Percentiles rank a stretch among this genome's conserved stretches.
phyloP scores from a whole-genome alignment of 257 asterid species.

The Primulina huaijiensis region DNA sequence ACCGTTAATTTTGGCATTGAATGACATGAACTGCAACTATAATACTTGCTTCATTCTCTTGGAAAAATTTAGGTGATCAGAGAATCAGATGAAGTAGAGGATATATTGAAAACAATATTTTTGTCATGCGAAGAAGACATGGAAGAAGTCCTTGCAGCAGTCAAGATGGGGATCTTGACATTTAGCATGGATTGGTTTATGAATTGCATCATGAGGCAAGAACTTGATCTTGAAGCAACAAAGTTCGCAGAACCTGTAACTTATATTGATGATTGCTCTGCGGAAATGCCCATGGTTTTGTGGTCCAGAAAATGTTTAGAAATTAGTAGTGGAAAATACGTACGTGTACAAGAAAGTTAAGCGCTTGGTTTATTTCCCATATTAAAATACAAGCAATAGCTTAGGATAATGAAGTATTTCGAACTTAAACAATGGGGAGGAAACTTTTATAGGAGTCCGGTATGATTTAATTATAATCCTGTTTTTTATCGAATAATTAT shows the following conservation, averaged over 20 bases:
- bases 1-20: no score
- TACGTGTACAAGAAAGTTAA: no score
- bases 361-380: no score
- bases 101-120: slow-evolving; percentile 48
- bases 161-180: slow-evolving; percentile 59
- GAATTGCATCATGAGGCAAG: slow-evolving; percentile 84
- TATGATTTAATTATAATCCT: no score
- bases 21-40: no score
- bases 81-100: slow-evolving; percentile 39
- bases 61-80: slow-evolving; percentile 44
- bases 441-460: no score
- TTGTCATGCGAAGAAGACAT: slow-evolving; percentile 82
- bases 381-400: no score
- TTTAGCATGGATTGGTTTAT: slow-evolving; percentile 83
- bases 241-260: slow-evolving; percentile 69
- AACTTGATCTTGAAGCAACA: slow-evolving; percentile 77
- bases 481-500: no score
- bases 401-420: no score
- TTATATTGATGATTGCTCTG: neutral
- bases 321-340: neutral
- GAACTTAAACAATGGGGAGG: no score
- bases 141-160: slow-evolving; percentile 71
- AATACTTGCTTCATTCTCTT: neutral
- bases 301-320: no score
- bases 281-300: neutral